A percentile compares a stretch with the other conserved stretches of the same genome.
Conservation (phyloP, 306 rosid species). For the Prunus campanulata region DNA sequence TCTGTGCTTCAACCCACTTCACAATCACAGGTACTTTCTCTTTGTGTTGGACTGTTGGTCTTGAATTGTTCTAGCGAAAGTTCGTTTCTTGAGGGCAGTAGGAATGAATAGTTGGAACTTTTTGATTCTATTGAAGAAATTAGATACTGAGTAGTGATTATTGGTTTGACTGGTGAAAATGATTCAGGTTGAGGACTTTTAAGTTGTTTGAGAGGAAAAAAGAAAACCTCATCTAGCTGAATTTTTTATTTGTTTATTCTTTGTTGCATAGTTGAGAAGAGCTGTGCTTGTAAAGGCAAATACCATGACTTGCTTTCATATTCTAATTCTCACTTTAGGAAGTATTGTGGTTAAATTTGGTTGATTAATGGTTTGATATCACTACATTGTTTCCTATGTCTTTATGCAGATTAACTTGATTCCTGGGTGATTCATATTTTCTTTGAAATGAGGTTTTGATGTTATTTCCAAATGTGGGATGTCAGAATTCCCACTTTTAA, state of each 20-base stretch:
- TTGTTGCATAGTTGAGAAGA: no score
- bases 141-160: not conserved
- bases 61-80: not conserved
- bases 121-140: not conserved
- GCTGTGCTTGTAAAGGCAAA: no score
- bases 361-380: no score
- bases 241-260: no score
- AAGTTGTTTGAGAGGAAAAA: not conserved
- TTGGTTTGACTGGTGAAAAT: no score
- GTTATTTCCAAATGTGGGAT: not conserved
- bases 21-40: slow-evolving; percentile 37
- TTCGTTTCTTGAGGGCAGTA: not conserved
- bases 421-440: not conserved
- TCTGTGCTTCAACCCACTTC: slow-evolving; percentile 59
- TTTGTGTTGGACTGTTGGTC: no score
- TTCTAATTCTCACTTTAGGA: no score
- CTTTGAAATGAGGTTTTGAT: not conserved
- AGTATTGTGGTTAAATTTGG: no score
- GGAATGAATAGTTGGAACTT: not conserved
- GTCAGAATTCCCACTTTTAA: not conserved
- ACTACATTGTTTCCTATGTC: not conserved
- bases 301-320: no score
- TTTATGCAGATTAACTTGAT: not conserved
- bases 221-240: not conserved
- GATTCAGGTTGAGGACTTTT: not conserved